phyloP scores from a whole-genome alignment of 2,329 filamentous ascomycete species.

The Epichloe gansuensis region DNA sequence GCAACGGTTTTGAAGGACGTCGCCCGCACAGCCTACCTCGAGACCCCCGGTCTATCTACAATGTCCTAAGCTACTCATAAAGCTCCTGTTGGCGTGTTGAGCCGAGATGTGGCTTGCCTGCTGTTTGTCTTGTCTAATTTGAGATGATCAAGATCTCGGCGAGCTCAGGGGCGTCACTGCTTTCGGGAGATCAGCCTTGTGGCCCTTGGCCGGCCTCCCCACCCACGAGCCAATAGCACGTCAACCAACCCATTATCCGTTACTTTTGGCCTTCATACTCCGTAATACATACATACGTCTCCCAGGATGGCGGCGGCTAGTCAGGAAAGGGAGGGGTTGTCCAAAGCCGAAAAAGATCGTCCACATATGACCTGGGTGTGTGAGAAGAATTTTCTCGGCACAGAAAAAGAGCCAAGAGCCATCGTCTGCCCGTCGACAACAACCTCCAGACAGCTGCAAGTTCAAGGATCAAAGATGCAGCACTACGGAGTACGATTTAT shows the following conservation, averaged over 20 bases:
- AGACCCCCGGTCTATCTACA: not conserved
- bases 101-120: constrained; percentile 2
- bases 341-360: not conserved
- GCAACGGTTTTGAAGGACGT: too few relatives aligned
- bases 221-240: not conserved
- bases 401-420: not conserved
- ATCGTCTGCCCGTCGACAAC: not conserved
- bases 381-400: constrained; percentile 1
- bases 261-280: not conserved
- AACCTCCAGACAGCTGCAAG: too few relatives aligned
- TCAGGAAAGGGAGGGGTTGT: not conserved
- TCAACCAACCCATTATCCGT: not conserved
- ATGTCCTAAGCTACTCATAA: not conserved
- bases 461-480: too few relatives aligned
- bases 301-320: not conserved
- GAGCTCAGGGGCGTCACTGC: not conserved
- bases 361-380: not conserved
- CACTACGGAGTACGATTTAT: too few relatives aligned
- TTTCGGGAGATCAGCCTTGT: constrained; percentile 7
- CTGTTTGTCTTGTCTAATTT: not conserved
- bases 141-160: not conserved
- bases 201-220: not conserved
- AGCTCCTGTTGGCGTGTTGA: not conserved
- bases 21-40: too few relatives aligned
- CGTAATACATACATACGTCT: too few relatives aligned